Evolutionary conservation across 805 yeast species (phyloP).

Genomic region (Candida qinlingensis): DNA sequence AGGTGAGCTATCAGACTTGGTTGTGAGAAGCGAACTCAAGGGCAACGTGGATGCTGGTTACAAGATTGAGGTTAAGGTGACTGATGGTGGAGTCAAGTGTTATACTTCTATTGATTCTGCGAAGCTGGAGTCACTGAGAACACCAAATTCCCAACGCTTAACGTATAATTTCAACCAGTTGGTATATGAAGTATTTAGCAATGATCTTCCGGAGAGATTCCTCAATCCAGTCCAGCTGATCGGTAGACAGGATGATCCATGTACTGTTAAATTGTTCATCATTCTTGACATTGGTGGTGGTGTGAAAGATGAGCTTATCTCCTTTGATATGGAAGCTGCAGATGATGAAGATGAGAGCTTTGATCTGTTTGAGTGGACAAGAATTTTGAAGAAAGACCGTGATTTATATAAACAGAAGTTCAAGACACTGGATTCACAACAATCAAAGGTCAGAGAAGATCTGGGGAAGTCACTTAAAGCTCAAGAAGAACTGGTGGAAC

Average conservation of each 20-base stretch:
- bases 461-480: slow-evolving; percentile 3
- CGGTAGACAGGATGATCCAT: neutral
- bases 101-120: neutral
- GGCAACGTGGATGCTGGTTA: neutral
- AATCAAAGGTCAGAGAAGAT: neutral
- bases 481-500: slow-evolving; percentile 8
- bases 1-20: slow-evolving; percentile 11
- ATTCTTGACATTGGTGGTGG: slow-evolving; percentile 7
- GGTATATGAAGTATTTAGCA: slow-evolving; percentile 4
- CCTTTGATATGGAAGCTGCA: slow-evolving; percentile 1
- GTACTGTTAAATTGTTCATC: neutral
- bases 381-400: slow-evolving; percentile 7
- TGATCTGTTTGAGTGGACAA: slow-evolving; percentile 21
- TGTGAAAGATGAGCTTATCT: slow-evolving; percentile 11
- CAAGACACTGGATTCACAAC: neutral
- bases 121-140: neutral
- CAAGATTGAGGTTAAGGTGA: slow-evolving; percentile 1
- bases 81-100: slow-evolving; percentile 8
- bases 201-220: slow-evolving; percentile 1
- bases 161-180: slow-evolving; percentile 4
- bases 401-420: slow-evolving; percentile 2
- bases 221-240: slow-evolving; percentile 3
- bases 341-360: slow-evolving; percentile 9
- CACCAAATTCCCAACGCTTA: neutral
- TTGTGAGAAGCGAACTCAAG: neutral